Base-by-base conservation (phyloP, 805 yeast genomes). In the Kodamaea fukazawae region DNA sequence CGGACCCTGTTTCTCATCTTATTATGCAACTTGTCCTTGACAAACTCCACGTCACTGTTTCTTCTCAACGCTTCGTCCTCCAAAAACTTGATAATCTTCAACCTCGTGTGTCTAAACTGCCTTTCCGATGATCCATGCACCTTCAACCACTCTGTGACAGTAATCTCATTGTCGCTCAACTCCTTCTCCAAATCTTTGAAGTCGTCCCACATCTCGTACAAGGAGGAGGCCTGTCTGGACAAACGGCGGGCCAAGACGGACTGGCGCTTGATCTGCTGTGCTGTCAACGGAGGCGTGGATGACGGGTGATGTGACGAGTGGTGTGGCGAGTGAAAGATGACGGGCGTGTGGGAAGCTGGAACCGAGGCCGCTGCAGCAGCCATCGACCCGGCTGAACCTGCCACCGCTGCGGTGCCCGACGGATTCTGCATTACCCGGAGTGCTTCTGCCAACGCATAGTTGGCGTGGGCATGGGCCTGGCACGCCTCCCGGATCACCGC, bases 171-270 rank as follows among this genome's bases (percentile, higher is more conserved):
- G 16, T 51, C 51, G 11, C 48, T 50, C 27, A 60, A 43, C 13
- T 50, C 58, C 16, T 43, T 39, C 32, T 59, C 64, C 16, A 60
- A 41, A 4, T 54, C 46, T 37, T 58, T 60, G 42, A 57, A 60
- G 42, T 60, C 65, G 41, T 60, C 59, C 65, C 65, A 60, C 63
- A 60, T 56, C 42, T 60, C 64, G 40, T 51, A 55, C 7, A 60
- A 38, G 11, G 60, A 53, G 25, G 51, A 45, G 0, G 63, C 61
- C 34, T 58, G 63, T 32, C 63, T 28, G 4, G 62, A 58, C 25
- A 58, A 50, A 36, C 61, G 41, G 22, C 61, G 30, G 29, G 45
- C 45, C 26, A 58, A 34, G 8, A 54, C 57, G 3, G 44, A 32
- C 32, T 51, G 52, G 10, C 62, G 43, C 32, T 48, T 48, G 5